phyloP scores from a whole-genome alignment of 108 stramenopile genomes.

The Cyclotella atomus region DNA sequence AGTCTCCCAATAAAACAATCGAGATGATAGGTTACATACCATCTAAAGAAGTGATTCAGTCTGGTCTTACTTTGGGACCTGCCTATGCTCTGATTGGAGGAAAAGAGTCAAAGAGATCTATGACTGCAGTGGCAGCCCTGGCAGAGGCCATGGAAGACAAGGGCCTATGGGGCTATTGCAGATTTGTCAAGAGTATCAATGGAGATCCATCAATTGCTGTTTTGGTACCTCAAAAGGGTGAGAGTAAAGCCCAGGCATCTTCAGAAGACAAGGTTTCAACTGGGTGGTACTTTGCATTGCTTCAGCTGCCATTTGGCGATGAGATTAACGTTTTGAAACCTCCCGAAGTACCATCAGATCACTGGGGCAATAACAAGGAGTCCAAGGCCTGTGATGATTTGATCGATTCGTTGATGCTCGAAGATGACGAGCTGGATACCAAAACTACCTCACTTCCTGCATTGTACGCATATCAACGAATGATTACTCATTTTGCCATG shows the following conservation, averaged over 20 bases:
- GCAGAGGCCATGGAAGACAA: constrained; percentile 64
- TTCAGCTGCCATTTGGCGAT: constrained; percentile 81
- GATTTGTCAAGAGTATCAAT: constrained; percentile 72
- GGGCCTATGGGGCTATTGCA: constrained; percentile 65
- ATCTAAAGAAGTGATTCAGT: constrained; percentile 40
- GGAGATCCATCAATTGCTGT: constrained; percentile 72
- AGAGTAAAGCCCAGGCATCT: not conserved
- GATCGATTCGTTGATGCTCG: constrained; percentile 78
- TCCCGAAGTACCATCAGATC: constrained; percentile 14
- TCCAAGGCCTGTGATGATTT: constrained; percentile 62
- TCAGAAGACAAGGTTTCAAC: not conserved
- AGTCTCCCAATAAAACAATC: constrained; percentile 46
- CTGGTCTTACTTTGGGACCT: constrained; percentile 57
- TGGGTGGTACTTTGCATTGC: constrained; percentile 54
- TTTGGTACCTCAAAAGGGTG: constrained; percentile 62
- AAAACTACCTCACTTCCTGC: constrained; percentile 59
- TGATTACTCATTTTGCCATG: constrained; percentile 47
- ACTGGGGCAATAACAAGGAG: constrained; percentile 26
- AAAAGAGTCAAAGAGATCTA: constrained; percentile 56
- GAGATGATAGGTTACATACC: constrained; percentile 75
- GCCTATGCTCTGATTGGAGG: constrained; percentile 70
- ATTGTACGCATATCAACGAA: constrained; percentile 27
- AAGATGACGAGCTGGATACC: constrained; percentile 57
- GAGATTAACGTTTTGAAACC: constrained; percentile 58
- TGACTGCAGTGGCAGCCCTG: constrained; percentile 72